Evolutionary conservation across 495 filamentous ascomycete genomes (phyloP), one percentile per base, ranked within the genome.

Genomic region (Neurospora sp.): DNA sequence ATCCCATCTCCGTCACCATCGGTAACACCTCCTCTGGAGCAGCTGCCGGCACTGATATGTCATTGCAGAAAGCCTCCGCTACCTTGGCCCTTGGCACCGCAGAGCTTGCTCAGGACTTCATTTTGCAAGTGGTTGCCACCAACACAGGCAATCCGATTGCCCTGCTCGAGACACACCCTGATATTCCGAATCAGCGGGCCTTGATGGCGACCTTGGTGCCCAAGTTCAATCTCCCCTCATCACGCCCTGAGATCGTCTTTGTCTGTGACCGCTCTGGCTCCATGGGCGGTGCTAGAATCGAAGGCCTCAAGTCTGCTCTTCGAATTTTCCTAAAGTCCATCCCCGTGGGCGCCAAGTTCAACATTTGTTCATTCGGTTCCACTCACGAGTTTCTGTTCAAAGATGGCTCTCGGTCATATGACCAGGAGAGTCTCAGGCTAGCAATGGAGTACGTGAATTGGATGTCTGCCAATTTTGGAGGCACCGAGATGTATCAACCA

Each of bases 281-380:
- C 72, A 93, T 94, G 92, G 39, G 62, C 0, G 73, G 74, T 1
- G 78, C 80, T 41, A 87, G 87, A 39, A 92, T 92, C 2, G 42
- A 76, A 1, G 87, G 88, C 18, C 79, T 92, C 37, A 78, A 85
- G 18, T 82, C 85, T 8, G 91, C 91, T 4, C 82, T 93, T 37
- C 84, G 83, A 3, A 80, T 93, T n/a, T 91, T 93, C 75, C 82
- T 94, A 40, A 92, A 92, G 75, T 91, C 89, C 0, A 80, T 94
- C 18, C 91, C 91, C 2, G 74, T 89, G 2, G 90, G 90, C 1
- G 82, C 89, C 70, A 88, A 87, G 77, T 93, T 94, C 83, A 93
- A 94, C 79, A 92, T 93, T 73, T 91, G 88, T 80, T 91, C 89
- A 2, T 94, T 94, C 74, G 91, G 91, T 11, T 81, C 71, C 27